Evolutionary conservation across 2,329 filamentous ascomycete genomes (phyloP), one percentile per base, ranked within the genome.

Genomic region (Pestalotiopsis sp.): DNA sequence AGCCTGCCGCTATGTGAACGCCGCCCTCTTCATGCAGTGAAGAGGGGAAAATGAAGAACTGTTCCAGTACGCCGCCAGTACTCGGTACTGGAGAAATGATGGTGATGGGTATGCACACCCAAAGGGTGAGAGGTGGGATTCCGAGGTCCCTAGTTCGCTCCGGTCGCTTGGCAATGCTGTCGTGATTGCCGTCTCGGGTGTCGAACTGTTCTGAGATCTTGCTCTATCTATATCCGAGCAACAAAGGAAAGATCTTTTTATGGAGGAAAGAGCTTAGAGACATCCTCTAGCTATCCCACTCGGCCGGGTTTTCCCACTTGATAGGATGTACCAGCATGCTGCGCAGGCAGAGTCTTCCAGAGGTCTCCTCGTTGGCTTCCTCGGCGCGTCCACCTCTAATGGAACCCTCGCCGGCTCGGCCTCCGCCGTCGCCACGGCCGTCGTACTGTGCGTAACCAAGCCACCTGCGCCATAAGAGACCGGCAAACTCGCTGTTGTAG

Each of bases 241-340:
- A 62, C 66, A 67, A 67, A 67, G 12, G 63, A 68, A 68, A 68
- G 12, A 62, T 58, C 20, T 68, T 60, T 14, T 59, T 9, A 7
- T n/a, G 31, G 31, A 64, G 38, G 36, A 64, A 64, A 38, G 65
- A 69, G 45, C 66, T 56, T 6, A 67, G 66, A 60, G 56, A 49
- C 61, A 66, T 20, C 52, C 38, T 66, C 70, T 73, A 71, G 58
- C 68, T 70, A 58, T 74, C 75, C 69, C 75, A 75, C 73, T 87
- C 85, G n/a, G 76, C 78, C 25, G 85, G 85, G 71, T 84, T 82
- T 76, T 89, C 87, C 78, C 82, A 86, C 82, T 97, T 97, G 74
- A 96, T 89, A 0, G 93, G 93, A 84, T 97, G 93, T 72, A 96
- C 80, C 72, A 96, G 81, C 88, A 95, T 92, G 71, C 90, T 92